Evolutionary conservation across 1,284 basidiomycete species (phyloP).

Genomic region (Lignosus rhinocerotis): DNA sequence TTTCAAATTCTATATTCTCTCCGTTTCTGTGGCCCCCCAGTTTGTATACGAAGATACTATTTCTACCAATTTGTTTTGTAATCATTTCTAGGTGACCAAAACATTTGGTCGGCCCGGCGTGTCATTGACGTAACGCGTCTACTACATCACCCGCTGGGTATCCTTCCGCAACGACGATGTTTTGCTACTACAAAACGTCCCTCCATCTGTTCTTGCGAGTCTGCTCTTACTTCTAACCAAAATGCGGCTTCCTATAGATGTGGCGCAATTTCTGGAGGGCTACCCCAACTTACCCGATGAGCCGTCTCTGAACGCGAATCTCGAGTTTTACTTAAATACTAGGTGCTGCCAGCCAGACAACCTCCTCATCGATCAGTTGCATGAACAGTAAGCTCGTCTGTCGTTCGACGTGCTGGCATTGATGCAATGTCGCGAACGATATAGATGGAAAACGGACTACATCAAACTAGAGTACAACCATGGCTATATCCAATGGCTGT

Average conservation of each 20-base stretch:
- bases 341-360: constrained; percentile 62
- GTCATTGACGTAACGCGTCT: background rate
- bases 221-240: background rate
- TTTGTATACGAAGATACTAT: too few relatives aligned
- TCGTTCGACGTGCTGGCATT: background rate
- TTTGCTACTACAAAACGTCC: background rate
- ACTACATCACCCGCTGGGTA: constrained; percentile 4
- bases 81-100: too few relatives aligned
- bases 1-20: too few relatives aligned
- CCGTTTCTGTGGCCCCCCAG: too few relatives aligned
- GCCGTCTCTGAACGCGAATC: constrained; percentile 45
- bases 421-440: background rate
- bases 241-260: constrained; percentile 50
- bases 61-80: too few relatives aligned
- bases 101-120: too few relatives aligned
- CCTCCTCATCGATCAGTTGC: constrained; percentile 62
- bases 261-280: constrained; percentile 60
- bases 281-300: constrained; percentile 54
- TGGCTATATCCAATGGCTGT: constrained; percentile 77
- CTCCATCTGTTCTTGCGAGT: background rate
- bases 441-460: constrained; percentile 66
- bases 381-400: constrained; percentile 47
- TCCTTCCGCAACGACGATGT: background rate
- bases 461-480: constrained; percentile 67
- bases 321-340: constrained; percentile 64